phyloP scores from a whole-genome alignment of 2,329 filamentous ascomycete species.

The Fusarium sp. region DNA sequence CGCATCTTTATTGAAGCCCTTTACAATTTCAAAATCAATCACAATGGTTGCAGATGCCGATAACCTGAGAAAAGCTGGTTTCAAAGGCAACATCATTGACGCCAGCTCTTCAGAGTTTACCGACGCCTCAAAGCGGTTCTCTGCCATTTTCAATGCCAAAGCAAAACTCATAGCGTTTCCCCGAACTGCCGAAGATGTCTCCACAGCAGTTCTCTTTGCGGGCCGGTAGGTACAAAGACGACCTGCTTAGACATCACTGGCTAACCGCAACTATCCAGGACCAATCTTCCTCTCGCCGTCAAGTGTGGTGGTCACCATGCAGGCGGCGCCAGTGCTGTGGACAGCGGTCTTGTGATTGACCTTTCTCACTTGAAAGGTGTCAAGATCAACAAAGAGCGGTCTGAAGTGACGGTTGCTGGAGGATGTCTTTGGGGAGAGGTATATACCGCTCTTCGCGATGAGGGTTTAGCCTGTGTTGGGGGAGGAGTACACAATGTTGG shows the following conservation, averaged over 20 bases:
- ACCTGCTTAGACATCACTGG: not conserved
- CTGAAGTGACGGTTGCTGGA: not conserved
- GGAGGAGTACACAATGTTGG: not conserved
- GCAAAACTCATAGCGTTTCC: not conserved
- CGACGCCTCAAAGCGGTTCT: not conserved
- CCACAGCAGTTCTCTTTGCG: not conserved
- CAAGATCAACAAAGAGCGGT: not conserved
- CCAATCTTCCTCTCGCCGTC: not conserved
- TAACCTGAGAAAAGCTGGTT: not conserved
- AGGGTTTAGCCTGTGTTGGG: not conserved
- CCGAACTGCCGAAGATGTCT: not conserved
- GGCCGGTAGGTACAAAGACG: not conserved
- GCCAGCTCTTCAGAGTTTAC: not conserved
- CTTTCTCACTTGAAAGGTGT: not conserved
- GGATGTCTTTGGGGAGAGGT: not conserved
- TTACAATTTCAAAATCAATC: not conserved
- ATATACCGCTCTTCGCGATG: not conserved
- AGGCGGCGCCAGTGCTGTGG: not conserved
- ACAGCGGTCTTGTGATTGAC: not conserved
- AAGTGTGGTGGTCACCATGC: not conserved
- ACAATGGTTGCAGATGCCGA: not conserved
- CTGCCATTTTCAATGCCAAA: not conserved
- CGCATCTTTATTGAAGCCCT: not conserved
- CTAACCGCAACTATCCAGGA: not conserved
- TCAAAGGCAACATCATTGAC: not conserved